Evolutionary conservation across 192 early-diverging fungal species (phyloP).

Genomic region (Borealophlyctis nickersoniae): DNA sequence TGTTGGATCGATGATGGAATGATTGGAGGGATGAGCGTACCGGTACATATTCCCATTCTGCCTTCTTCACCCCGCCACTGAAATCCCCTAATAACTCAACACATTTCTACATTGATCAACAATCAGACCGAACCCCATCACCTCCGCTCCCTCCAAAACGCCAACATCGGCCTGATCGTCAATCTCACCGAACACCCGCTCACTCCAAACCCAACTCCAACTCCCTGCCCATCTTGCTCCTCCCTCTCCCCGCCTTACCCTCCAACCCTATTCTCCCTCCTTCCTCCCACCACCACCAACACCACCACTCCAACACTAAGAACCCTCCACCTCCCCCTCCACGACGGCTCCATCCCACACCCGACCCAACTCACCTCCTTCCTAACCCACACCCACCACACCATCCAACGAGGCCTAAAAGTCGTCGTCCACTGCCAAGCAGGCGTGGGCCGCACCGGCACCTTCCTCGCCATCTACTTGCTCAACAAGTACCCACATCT

Average conservation of each 20-base stretch:
- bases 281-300: constrained; percentile 14
- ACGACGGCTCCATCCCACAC: constrained; percentile 42
- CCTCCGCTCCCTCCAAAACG: constrained; percentile 30
- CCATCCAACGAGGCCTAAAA: constrained; percentile 31
- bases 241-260: constrained; percentile 26
- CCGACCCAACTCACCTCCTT: constrained; percentile 36
- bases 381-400: constrained; percentile 23
- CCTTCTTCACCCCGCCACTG: too few relatives aligned
- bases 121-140: constrained; percentile 38
- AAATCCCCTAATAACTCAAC: too few relatives aligned
- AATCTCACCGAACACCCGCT: constrained; percentile 46
- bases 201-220: constrained; percentile 6
- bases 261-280: constrained; percentile 38
- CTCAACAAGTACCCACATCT: constrained; percentile 44
- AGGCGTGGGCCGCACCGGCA: constrained; percentile 49
- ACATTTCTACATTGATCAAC: too few relatives aligned
- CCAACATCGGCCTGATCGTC: constrained; percentile 41
- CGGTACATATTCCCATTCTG: constrained; percentile 22
- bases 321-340: constrained; percentile 45
- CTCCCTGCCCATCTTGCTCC: constrained; percentile 2
- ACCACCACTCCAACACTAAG: too few relatives aligned
- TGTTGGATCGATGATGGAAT: constrained; percentile 43
- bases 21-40: constrained; percentile 42
- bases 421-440: constrained; percentile 53
- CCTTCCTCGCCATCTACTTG: constrained; percentile 45